phyloP scores from a whole-genome alignment of 805 yeast genomes.

The Scheffersomyces amazonensis region DNA sequence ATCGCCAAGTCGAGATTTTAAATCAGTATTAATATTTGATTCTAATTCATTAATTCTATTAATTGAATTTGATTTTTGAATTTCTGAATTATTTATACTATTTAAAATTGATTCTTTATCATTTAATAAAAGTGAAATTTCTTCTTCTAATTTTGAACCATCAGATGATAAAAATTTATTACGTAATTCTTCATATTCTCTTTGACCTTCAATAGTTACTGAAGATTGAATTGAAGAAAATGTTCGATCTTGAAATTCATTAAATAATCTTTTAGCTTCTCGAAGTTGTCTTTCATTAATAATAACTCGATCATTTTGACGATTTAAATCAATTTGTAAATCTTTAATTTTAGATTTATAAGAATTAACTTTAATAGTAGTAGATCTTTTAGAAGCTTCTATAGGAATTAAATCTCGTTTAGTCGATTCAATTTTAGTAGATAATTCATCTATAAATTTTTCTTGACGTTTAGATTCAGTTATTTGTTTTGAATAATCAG shows the following conservation, averaged over 20 bases:
- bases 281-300: constrained; percentile 47
- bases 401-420: constrained; percentile 59
- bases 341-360: constrained; percentile 48
- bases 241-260: constrained; percentile 25
- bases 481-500: constrained; percentile 47
- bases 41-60: constrained; percentile 41
- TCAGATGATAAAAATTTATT: constrained; percentile 51
- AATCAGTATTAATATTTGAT: constrained; percentile 30
- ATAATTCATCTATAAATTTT: constrained; percentile 31
- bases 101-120: constrained; percentile 43
- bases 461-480: constrained; percentile 41
- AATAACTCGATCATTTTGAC: constrained; percentile 45
- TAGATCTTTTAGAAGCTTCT: constrained; percentile 51
- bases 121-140: constrained; percentile 36
- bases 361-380: constrained; percentile 44
- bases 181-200: constrained; percentile 58
- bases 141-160: constrained; percentile 58
- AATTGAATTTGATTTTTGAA: constrained; percentile 33
- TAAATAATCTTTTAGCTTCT: constrained; percentile 32
- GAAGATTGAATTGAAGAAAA: constrained; percentile 12
- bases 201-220: constrained; percentile 39
- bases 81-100: constrained; percentile 18
- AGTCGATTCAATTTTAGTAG: constrained; percentile 40
- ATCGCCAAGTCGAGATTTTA: constrained; percentile 27
- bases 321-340: constrained; percentile 48